Conservation (phyloP, 768 basidiomycete genomes). For the Rhodotorula kratochvilovae region DNA sequence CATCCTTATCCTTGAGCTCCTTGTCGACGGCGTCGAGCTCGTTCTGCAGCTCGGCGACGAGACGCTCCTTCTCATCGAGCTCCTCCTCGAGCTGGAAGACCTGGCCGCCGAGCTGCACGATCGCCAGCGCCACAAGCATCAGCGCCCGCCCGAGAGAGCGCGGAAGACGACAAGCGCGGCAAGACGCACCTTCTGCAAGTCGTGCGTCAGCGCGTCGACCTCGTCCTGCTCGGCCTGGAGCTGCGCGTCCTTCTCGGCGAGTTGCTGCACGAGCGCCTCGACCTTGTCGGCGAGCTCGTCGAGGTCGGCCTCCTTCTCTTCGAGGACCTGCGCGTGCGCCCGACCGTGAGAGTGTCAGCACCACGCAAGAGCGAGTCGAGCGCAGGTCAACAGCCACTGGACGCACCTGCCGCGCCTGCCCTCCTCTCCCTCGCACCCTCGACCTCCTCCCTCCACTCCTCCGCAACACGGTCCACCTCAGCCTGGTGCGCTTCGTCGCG, state of each 20-base stretch:
- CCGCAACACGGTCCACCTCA: conserved; percentile 52
- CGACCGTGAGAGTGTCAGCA: background rate
- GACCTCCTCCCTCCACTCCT: conserved; percentile 73
- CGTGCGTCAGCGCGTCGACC: conserved; percentile 40
- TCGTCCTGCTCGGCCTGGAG: conserved; percentile 61
- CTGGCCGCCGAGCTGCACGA: conserved; percentile 55
- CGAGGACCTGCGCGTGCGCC: conserved; percentile 12
- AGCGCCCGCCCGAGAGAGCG: background rate
- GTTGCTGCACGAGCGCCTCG: conserved; percentile 50
- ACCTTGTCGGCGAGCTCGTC: conserved; percentile 31
- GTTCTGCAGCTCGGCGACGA: conserved; percentile 52
- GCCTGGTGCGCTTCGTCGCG: conserved; percentile 42
- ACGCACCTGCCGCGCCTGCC: conserved; percentile 66
- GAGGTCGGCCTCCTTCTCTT: conserved; percentile 38
- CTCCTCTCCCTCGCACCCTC: conserved; percentile 61
- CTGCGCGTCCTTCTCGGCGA: conserved; percentile 73
- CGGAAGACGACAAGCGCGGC: too few species aligned
- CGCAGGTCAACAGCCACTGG: background rate
- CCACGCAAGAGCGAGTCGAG: background rate
- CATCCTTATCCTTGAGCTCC: conserved; percentile 56
- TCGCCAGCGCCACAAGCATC: too few species aligned
- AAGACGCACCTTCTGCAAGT: conserved; percentile 40
- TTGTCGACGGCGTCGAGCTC: conserved; percentile 53
- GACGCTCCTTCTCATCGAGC: conserved; percentile 55
- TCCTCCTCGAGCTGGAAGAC: conserved; percentile 84